Base-by-base conservation (phyloP, 768 basidiomycete species). In the Nevesoporus exiguus region DNA sequence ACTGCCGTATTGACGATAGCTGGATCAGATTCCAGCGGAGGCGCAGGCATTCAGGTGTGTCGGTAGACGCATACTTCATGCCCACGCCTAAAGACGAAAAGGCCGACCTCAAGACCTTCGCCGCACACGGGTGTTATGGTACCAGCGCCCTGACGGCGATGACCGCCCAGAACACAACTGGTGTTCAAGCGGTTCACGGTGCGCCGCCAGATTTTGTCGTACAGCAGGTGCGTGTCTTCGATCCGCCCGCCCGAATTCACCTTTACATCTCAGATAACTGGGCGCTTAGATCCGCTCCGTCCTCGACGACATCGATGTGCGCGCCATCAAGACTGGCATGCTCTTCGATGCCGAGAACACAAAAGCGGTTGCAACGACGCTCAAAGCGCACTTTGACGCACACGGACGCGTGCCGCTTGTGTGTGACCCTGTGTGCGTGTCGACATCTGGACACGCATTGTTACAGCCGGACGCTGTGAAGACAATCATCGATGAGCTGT, bases 291-390 rank as follows among this genome's bases (percentile, higher is more conserved):
- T 96, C 19, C 67, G 65, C 10, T 83, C 84, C 0, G 80, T 97
- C 3, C 66, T 95, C 25, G 76, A 78, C 13, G 94, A 97, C 65
- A 79, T 91, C 34, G 71, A 82, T 6, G 74, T 91, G 11, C 71
- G 77, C 36, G 87, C 84, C 2, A 81, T 97, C 60, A 98, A 98
- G 71, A 90, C 88, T 0, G 94, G 95, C 13, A 96, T 97, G 95
- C 77, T 98, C 0, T 86, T 78, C 61, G 80, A 86, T 54, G 74
- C 78, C 0, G 75, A 71, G 0, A 82, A 76, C 42, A 80, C 82
- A 22, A 71, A 66, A 11, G 74, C 78, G 0, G 77, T 92, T 4
- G 78, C 80, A 2, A 56, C 68, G 2, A 73, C 80, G 11, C 76
- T 94, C 40, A 77, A 68, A 40, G 40, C 59, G 0, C 72, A 76